Base-by-base conservation (phyloP, 805 yeast species). In the Sungouiozyma intestinalis region DNA sequence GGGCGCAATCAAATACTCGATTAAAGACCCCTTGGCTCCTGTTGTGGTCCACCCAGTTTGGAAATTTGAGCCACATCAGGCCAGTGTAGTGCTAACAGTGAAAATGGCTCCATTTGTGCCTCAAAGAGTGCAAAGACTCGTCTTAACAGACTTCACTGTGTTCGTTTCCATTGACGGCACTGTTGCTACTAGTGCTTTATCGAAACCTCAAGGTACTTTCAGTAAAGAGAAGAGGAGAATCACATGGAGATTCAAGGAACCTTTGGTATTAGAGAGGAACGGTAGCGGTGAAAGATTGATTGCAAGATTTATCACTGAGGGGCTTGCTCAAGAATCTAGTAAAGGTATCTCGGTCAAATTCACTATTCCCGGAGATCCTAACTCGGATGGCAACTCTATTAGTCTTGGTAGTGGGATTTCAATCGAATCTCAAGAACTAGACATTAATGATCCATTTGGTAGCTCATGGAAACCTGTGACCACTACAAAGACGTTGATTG, bases 161-260 rank as follows among this genome's bases (percentile, higher is more conserved):
- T 60, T 65, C 24, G 69, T 85, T 37, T 67, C 78, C n/a, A 77
- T 81, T 50, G 66, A 71, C 15, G 82, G 80, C 32, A 80, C 83
- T 9, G 72, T 76, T 15, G 72, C 81, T 3, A 66, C 78, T 1
- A 70, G 80, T 16, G 97, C 96, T 1, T 78, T 87, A 47, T 82
- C 95, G 3, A 85, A 84, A 58, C 98, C 98, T 4, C 79, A 83
- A 43, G 97, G 97, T 44, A 76, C 94, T 1, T 90, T 87, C 69
- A 85, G 81, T 63, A 81, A 77, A 55, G 97, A 87, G 40, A 79
- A 77, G 56, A 81, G 77, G 51, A 76, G 97, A 63, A 80, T 92
- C 44, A 81, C 92, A 0, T 88, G 97, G 96, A 76, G 82, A 57
- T 77, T 78, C 51, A 65, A 50, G 44, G 68, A 65, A 37, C 67